Conservation (phyloP, 2,329 filamentous ascomycete genomes). For the Hypomyces perniciosus region DNA sequence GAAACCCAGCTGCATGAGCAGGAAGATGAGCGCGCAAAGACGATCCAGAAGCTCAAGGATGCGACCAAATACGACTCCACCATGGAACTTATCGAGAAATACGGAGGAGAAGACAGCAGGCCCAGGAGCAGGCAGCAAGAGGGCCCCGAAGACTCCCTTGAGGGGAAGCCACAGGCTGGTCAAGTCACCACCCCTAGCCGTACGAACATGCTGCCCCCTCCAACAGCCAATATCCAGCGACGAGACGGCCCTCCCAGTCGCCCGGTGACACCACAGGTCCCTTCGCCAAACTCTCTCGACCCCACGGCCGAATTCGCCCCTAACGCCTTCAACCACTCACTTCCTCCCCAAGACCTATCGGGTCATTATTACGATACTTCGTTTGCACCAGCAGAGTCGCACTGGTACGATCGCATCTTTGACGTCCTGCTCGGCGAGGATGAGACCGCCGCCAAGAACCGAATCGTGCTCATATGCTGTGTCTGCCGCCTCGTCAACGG, state of each 20-base stretch:
- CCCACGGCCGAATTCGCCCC: constrained; percentile 63
- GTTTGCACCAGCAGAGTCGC: constrained; percentile 36
- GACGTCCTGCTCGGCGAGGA: constrained; percentile 92
- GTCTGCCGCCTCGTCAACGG: constrained; percentile 87
- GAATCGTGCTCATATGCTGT: constrained; percentile 78
- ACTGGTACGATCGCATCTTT: constrained; percentile 93
- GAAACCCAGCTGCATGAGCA: constrained; percentile 65
- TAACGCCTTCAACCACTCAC: constrained; percentile 45
- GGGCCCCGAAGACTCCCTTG: constrained; percentile 15
- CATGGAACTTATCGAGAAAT: constrained; percentile 87
- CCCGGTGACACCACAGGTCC: constrained; percentile 8
- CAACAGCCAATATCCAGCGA: constrained; percentile 57
- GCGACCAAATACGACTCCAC: constrained; percentile 97
- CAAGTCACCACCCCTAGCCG: constrained; percentile 26
- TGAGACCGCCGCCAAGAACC: constrained; percentile 85
- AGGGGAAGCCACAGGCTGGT: constrained; percentile 10
- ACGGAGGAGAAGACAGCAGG: constrained; percentile 60
- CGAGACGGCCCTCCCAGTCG: constrained; percentile 21
- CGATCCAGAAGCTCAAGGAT: constrained; percentile 89
- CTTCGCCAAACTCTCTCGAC: constrained; percentile 27
- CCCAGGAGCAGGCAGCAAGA: constrained; percentile 21
- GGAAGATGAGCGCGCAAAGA: constrained; percentile 72
- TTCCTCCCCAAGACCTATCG: constrained; percentile 13
- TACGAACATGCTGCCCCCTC: constrained; percentile 50
- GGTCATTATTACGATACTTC: not conserved